Evolutionary conservation across 2,329 filamentous ascomycete species (phyloP), one percentile per base, ranked within the genome.

Genomic region (Seiridium cupressi): DNA sequence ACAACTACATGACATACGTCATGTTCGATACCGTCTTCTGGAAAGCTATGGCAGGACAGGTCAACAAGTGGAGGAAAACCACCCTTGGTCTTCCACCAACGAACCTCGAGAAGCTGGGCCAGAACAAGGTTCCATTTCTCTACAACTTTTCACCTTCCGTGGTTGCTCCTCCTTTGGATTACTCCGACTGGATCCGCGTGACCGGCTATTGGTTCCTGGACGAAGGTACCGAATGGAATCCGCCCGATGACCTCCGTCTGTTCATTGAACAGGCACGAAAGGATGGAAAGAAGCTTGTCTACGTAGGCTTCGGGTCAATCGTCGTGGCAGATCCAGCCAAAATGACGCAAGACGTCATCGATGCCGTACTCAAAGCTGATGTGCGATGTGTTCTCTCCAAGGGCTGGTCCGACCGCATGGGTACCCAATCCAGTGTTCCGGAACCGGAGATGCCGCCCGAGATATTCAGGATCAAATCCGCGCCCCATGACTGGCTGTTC

Each of bases 161-260:
- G 10, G 95, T 99, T n/a, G 87, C 91, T 2, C 94, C 93, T 35
- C 95, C 95, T 13, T 81, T 97, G 1, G 95, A 99, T 76, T 99
- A 93, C 76, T 94, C 92, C 47, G 95, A 98, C 74, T 99, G 95
- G 95, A 95, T 99, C 72, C 87, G 92, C 48, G 92, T 98, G 6
- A 98, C 95, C 0, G 95, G 95, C 0, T 98, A 99, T 77, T 99
- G 95, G 95, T 98, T 99, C 75, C 78, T 99, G 54, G 90, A 97
- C 66, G 94, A 97, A 73, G 83, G 80, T 3, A 68, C 65, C 49
- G 81, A 60, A 34, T 98, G 89, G 82, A 81, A 83, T 51, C 93
- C 95, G 1, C 90, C 93, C 0, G 74, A 82, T 35, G 92, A 94
- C 54, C 83, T 99, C 5, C 78, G 81, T 3, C 84, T 85, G 3